Evolutionary conservation across 768 basidiomycete species (phyloP), one percentile per base, ranked within the genome.

Genomic region (Hydnomerulius pinastri): DNA sequence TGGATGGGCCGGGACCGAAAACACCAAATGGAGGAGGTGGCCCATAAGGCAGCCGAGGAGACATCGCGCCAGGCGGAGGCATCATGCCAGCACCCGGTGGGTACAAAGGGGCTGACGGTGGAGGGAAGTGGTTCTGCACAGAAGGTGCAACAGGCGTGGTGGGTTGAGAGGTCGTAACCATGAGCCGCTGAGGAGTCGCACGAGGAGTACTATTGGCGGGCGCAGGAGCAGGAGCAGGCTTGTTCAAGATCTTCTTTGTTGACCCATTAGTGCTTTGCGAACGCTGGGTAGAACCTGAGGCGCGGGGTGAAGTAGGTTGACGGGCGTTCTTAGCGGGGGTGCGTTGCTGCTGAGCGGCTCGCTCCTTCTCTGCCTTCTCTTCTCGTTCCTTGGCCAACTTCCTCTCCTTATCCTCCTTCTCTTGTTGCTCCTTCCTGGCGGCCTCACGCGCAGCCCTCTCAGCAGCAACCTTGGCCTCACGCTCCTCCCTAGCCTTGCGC

Each of bases 351-450:
- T 77, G 77, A 38, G 61, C 65, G 43, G 64, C 59, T 46, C 77
- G 77, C 36, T 75, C 75, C 53, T 77, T 77, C 41, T 74, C 71
- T 45, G 74, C 76, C 49, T 81, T 80, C 44, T 82, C 85, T 42
- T 77, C 78, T 51, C 82, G 81, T 67, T 86, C 86, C 57, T 79
- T 85, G 46, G 78, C 77, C 50, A 80, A 70, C 43, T 81, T 85
- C 66, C 81, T 80, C 58, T 83, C 81, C 50, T 87, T 85, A 54
- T 87, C 88, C 59, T 79, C 81, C 65, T 78, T 81, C 54, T 81
- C 82, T 78, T 59, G 73, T 46, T 77, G 73, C 46, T 79, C 76
- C 44, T 71, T 74, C 57, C 60, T 64, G 10, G 58, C 69, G 41
- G 62, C 57, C 51, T 71, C 72, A 25, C 70, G 71, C 43, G 69